Evolutionary conservation across 2,329 filamentous ascomycete species (phyloP).

Genomic region (Colletotrichum orchidophilum): DNA sequence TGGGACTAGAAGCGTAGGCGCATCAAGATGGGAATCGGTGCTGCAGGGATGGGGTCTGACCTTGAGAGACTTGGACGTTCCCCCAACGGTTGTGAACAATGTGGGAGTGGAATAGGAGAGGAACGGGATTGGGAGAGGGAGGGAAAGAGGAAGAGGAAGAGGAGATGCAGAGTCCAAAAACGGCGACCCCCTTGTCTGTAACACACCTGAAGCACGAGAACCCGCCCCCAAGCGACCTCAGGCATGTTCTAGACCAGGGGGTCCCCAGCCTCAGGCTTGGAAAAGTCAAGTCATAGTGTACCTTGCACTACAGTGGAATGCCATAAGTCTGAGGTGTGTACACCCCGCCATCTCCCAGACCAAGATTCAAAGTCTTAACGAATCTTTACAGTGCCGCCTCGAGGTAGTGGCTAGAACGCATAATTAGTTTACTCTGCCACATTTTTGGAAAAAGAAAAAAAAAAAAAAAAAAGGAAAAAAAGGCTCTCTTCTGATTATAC

Average conservation of each 20-base stretch:
- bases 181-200: slow-evolving; percentile 51
- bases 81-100: not conserved
- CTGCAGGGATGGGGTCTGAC: not conserved
- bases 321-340: too few species aligned
- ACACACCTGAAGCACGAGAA: slow-evolving; percentile 57
- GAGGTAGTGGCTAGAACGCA: too few species aligned
- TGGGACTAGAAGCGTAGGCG: slow-evolving; percentile 25
- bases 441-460: too few species aligned
- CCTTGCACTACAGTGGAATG: too few species aligned
- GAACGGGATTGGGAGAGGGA: not conserved
- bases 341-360: too few species aligned
- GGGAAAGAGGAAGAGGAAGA: not conserved
- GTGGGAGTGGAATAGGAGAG: not conserved
- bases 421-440: too few species aligned
- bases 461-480: too few species aligned
- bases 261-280: not conserved
- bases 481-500: too few species aligned
- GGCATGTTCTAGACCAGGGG: slow-evolving; percentile 16
- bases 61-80: not conserved
- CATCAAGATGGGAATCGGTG: not conserved
- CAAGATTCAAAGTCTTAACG: too few species aligned
- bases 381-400: too few species aligned
- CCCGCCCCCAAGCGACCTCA: slow-evolving; percentile 20
- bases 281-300: not conserved
- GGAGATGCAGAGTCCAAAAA: slow-evolving; percentile 21